Conservation (phyloP, 73 alveolate species). For the Stentor coeruleus region DNA sequence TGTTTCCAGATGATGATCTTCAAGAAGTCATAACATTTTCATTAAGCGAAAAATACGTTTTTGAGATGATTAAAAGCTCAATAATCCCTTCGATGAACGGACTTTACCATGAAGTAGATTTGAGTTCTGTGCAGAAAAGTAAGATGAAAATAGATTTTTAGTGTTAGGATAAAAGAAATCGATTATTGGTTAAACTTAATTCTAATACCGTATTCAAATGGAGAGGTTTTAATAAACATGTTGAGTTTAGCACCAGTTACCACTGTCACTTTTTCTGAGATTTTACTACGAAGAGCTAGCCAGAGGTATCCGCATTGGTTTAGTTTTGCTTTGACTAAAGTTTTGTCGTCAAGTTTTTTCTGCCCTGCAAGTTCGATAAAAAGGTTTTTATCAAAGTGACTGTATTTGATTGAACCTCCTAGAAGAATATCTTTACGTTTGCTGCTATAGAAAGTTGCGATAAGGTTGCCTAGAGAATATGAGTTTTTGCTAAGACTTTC, state of each 20-base stretch:
- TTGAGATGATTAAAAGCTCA: background rate
- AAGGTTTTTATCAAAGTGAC: background rate
- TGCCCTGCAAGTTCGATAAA: background rate
- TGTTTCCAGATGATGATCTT: background rate
- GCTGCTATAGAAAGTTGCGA: background rate
- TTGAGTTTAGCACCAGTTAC: background rate
- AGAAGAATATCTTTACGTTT: too few relatives aligned
- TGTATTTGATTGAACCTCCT: background rate
- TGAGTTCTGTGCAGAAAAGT: background rate
- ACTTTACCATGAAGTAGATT: background rate
- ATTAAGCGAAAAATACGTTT: background rate
- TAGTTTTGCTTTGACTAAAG: background rate
- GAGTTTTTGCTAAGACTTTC: background rate
- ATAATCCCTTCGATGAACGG: conserved; percentile 3
- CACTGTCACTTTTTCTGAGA: background rate
- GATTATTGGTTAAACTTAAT: background rate
- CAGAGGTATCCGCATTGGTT: background rate
- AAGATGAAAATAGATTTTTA: background rate
- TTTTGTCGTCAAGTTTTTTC: background rate
- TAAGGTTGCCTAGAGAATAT: conserved; percentile 9
- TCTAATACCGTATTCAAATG: background rate
- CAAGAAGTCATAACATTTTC: background rate
- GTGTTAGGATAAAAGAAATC: too few relatives aligned
- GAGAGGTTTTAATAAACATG: background rate
- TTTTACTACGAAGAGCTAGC: background rate